phyloP scores from a whole-genome alignment of 108 stramenopile genomes.

The Pseudonitzschia multistriata region DNA sequence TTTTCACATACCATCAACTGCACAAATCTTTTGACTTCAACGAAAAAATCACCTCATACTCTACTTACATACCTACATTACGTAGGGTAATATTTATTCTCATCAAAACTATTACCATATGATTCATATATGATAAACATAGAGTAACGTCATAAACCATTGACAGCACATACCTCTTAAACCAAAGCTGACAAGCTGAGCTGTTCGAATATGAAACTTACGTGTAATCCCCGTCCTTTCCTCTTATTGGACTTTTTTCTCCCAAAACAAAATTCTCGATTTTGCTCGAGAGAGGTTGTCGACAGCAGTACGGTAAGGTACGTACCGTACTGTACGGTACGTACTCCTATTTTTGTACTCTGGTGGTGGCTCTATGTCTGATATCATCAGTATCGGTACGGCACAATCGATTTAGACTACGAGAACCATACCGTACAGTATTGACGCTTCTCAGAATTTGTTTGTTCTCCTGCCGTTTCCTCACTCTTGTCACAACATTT shows the following conservation, averaged over 20 bases:
- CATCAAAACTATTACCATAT: neutral
- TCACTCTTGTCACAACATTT: too few relatives aligned
- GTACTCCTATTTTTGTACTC: too few relatives aligned
- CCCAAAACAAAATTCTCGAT: neutral
- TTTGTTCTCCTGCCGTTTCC: neutral
- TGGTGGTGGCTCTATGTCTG: too few relatives aligned
- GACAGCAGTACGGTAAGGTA: too few relatives aligned
- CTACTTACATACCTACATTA: neutral
- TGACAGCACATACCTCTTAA: neutral
- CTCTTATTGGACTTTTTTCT: neutral
- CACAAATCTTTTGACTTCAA: constrained; percentile 9
- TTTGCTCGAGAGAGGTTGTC: too few relatives aligned
- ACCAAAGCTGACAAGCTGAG: neutral
- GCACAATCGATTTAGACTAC: too few relatives aligned
- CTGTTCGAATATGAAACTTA: neutral
- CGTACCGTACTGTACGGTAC: too few relatives aligned
- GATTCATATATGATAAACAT: neutral
- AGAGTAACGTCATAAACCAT: neutral
- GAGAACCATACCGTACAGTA: too few relatives aligned
- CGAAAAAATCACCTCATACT: neutral
- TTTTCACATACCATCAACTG: neutral
- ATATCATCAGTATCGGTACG: too few relatives aligned
- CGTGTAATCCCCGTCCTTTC: neutral
- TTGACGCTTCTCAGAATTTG: neutral
- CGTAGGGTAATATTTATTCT: neutral